Evolutionary conservation across 1,139 yeast species (phyloP).

Genomic region (Zygoascus meyerae): DNA sequence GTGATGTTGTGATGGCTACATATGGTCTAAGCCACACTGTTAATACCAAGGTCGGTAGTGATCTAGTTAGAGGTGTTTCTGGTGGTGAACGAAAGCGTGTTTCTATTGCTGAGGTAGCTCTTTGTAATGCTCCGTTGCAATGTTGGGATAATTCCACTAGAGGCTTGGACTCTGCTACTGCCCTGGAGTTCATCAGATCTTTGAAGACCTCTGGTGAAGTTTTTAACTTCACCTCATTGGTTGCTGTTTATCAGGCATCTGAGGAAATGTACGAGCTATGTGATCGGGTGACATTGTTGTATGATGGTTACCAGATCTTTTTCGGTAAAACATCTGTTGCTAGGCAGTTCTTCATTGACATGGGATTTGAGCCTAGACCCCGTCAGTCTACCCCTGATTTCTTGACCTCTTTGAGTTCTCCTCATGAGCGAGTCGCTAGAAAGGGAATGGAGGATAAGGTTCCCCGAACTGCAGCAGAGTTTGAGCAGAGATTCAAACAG

Average conservation of each 20-base stretch:
- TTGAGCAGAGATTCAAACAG: conserved; percentile 58
- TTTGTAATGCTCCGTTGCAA: conserved; percentile 57
- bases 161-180: conserved; percentile 72
- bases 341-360: conserved; percentile 50
- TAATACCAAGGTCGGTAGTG: conserved; percentile 66
- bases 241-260: conserved; percentile 80
- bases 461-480: conserved; percentile 66
- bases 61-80: conserved; percentile 69
- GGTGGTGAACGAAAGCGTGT: conserved; percentile 86
- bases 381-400: conserved; percentile 84
- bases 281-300: conserved; percentile 66
- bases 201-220: conserved; percentile 58
- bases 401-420: conserved; percentile 71
- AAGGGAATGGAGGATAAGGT: conserved; percentile 56
- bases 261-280: conserved; percentile 71
- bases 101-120: conserved; percentile 63
- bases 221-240: conserved; percentile 55
- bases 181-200: conserved; percentile 67
- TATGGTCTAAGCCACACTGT: conserved; percentile 66
- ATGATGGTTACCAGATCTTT: conserved; percentile 72
- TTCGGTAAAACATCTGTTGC: conserved; percentile 61
- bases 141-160: conserved; percentile 76
- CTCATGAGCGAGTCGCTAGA: conserved; percentile 53
- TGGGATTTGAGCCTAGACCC: conserved; percentile 69
- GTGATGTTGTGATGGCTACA: conserved; percentile 66